Base-by-base conservation (phyloP, 1,284 basidiomycete genomes). In the Sphaerobolus stellatus region DNA sequence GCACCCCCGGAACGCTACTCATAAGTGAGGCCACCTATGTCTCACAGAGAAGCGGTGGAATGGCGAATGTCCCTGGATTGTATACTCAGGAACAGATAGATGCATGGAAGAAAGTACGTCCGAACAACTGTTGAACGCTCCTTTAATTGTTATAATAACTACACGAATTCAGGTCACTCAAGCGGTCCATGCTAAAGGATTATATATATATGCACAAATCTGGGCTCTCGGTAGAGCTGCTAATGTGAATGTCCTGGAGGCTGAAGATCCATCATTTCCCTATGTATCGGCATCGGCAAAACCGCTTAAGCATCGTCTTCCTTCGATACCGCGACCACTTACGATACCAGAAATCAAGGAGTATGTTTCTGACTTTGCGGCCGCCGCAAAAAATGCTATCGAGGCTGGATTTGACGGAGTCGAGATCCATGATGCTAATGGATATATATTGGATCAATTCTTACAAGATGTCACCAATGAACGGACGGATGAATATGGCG, bases 401-500 rank as follows among this genome's bases (percentile, higher is more conserved):
- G 58, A 58, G 24, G 67, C 67, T 2, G 67, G 67, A 1, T 68
- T 68, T 50, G 33, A 50, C 2, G 48, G 58, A 46, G 60, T 61
- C 13, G 58, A 59, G 30, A 41, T 59, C 8, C 61, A 62, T 41
- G 56, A 34, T 28, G 56, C 56, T 36, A 60, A 60, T 30, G 59
- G 61, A 54, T 54, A 49, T 44, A 48, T 58, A 5, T 44, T 58
- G n/a, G 52, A 60, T 47, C 60, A 62, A 34, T 62, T 61, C 50
- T 28, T 60, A 24, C 58, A 62, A 44, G 49, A 51, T 33, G 47
- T 30, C 16, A 44, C 66, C 44, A 78, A 78, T 67, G 64, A 72
- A 51, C 74, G 78, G 36, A 75, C 72, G 5, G 78, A 80, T 63
- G 59, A 67, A 18, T 80, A 75, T 63, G 77, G 77, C 9, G 76